Base-by-base conservation (phyloP, 352 stramenopile genomes). In the Phytophthora nicotianae region DNA sequence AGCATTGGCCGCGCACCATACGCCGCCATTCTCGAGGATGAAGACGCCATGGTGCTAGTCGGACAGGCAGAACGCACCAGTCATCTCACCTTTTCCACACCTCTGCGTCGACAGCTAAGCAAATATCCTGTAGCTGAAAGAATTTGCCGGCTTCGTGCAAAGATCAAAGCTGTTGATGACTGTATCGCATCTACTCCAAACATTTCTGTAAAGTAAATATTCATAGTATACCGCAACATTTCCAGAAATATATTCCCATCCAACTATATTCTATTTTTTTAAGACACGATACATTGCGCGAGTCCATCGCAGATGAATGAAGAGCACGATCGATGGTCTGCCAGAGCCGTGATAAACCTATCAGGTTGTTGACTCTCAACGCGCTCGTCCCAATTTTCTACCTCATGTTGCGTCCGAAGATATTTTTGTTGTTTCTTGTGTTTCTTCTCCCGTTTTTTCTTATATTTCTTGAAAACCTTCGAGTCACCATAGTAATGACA, bases 401-500 rank as follows among this genome's bases (percentile, higher is more conserved):
- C 53, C 49, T 58, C 50, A 17, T 59, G 16, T 35, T 72, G 47
- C 46, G 11, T 35, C 17, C 62, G 38, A 17, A 50, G 53, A n/a
- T 17, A 33, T 43, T 50, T 67, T 26, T 69, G 58, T 16, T 72
- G 48, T 21, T 75, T 68, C 6, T 79, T 53, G n/a, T 56, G 48
- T 35, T 69, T 71, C 38, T 70, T 68, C 7, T 75, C 52, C 3
- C 61, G 65, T 40, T 78, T 70, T 14, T 82, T 79, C 56, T 81
- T 79, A 60, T 92, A 90, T 33, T 71, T 71, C 56, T 88, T 81
- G 42, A 89, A 92, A 19, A 73, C 77, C 41, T 75, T 83, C n/a
- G 78, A 92, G 20, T 90, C 75, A 3, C 80, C 65, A 41, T 90
- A 92, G 45, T 92, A 92, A 51, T 92, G 83, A 21, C 77, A 89